Base-by-base conservation (phyloP, 2,329 filamentous ascomycete species). In the Stachybotrys echinatus region DNA sequence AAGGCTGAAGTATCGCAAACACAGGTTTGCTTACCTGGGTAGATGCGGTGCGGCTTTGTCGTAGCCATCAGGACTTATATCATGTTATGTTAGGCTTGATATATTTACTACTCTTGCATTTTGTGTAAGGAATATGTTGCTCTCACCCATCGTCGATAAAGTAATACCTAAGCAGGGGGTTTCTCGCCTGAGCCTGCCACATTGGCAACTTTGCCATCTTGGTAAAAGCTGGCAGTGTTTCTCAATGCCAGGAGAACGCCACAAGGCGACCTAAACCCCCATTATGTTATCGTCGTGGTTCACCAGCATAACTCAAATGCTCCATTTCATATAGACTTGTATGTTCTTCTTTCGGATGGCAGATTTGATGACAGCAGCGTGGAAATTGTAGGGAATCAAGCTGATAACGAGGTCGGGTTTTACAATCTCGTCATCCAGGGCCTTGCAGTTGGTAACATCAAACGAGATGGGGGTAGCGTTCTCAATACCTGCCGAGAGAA, bases 371-470 rank as follows among this genome's bases (percentile, higher is more conserved):
- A 96, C 91, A 50, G 80, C 77, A 43, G 87, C 88, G 71, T 95
- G 91, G 80, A 84, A 89, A 53, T 84, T 95, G 75, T 96, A 97
- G 47, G 92, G 92, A 61, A 97, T 96, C 71, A 97, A 70, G 65
- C 76, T 83, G 68, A 92, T 87, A 66, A 87, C 84, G 12, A 95
- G 73, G 66, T 94, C 88, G 67, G 88, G 79, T 77, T 95, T 84
- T 65, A 79, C 84, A 52, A 96, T 81, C 64, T 84, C 89, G 48
- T 84, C 82, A 63, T 96, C 91, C 52, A 97, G 84, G 31, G 88
- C 90, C 51, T 77, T 70, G 46, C 79, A 80, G 68, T 96, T 76
- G 64, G 73, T 86, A 58, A 96, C 92, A 66, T 97, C 90, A 66
- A 97, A 83, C 50, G 88, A 83, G 72, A 95, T 88, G 58, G 92